phyloP scores from a whole-genome alignment of 2,329 filamentous ascomycete genomes.

The Cercospora citrullina region DNA sequence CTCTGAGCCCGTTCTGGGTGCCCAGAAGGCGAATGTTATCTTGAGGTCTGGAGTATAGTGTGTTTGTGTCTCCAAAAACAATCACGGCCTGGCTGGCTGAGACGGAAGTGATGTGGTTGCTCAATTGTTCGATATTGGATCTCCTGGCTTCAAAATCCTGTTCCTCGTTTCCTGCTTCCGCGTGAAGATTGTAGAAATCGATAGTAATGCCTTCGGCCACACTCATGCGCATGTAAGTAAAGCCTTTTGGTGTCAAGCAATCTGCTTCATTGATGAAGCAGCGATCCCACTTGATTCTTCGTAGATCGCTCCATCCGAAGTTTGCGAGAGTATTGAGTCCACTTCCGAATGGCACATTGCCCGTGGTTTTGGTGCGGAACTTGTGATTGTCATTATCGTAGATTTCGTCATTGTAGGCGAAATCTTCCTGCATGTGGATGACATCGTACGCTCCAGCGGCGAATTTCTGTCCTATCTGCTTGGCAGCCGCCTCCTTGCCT shows the following conservation, averaged over 20 bases:
- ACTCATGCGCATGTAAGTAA: conserved; percentile 63
- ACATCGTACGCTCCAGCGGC: conserved; percentile 60
- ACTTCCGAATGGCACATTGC: conserved; percentile 63
- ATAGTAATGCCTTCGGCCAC: conserved; percentile 57
- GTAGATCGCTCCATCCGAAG: conserved; percentile 57
- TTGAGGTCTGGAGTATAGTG: conserved; percentile 59
- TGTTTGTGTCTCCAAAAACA: conserved; percentile 66
- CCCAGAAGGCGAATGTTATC: conserved; percentile 56
- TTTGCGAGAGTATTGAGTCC: conserved; percentile 66
- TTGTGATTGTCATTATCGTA: conserved; percentile 62
- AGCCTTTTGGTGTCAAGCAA: conserved; percentile 69
- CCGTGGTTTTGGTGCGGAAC: conserved; percentile 63
- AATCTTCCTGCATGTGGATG: conserved; percentile 66
- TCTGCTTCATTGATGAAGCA: conserved; percentile 60
- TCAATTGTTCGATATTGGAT: conserved; percentile 61
- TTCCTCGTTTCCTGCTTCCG: conserved; percentile 59
- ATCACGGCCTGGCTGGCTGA: conserved; percentile 63
- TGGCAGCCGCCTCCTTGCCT: conserved; percentile 60
- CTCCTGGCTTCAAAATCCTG: conserved; percentile 59
- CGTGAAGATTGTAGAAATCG: conserved; percentile 67
- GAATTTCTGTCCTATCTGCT: conserved; percentile 58
- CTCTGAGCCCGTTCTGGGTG: conserved; percentile 55
- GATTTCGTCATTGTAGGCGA: conserved; percentile 66
- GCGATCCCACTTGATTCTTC: conserved; percentile 59
- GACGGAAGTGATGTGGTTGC: conserved; percentile 57